Conservation (phyloP, 495 filamentous ascomycete species). For the Hypoxylon lienhwacheense region DNA sequence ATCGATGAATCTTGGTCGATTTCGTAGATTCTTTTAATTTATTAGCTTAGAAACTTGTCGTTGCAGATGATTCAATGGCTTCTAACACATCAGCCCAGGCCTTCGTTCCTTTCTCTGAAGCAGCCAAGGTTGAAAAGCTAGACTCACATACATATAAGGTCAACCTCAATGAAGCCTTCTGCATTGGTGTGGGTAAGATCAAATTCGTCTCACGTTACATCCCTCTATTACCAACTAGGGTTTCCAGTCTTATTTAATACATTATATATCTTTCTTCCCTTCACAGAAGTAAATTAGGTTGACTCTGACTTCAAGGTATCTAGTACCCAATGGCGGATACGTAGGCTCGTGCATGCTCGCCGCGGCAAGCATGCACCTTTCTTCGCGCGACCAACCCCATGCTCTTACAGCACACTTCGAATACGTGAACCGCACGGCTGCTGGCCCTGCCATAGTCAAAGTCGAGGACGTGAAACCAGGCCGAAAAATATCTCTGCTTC, state of each 20-base stretch:
- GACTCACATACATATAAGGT: conserved; percentile 64
- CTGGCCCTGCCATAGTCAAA: conserved; percentile 62
- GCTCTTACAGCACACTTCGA: conserved; percentile 68
- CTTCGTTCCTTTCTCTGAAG: conserved; percentile 39
- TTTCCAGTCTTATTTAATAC: background rate
- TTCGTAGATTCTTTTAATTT: no score
- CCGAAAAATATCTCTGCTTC: conserved; percentile 66
- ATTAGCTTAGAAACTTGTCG: no score
- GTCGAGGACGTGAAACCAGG: conserved; percentile 76
- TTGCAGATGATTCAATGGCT: no score
- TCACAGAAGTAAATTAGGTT: no score
- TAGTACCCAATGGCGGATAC: conserved; percentile 85
- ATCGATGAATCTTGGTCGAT: no score
- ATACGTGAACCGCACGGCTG: conserved; percentile 69
- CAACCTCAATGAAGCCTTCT: conserved; percentile 63
- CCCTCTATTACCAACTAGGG: background rate
- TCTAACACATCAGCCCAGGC: no score
- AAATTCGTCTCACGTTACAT: background rate
- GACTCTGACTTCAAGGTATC: background rate
- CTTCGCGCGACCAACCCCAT: conserved; percentile 62
- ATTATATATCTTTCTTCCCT: no score
- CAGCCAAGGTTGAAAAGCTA: conserved; percentile 52
- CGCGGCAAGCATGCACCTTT: conserved; percentile 63
- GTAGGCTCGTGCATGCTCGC: conserved; percentile 64
- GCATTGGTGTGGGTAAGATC: conserved; percentile 59